Conservation (phyloP, 305 asterid genomes). For the Solanum aculeatissimum region DNA sequence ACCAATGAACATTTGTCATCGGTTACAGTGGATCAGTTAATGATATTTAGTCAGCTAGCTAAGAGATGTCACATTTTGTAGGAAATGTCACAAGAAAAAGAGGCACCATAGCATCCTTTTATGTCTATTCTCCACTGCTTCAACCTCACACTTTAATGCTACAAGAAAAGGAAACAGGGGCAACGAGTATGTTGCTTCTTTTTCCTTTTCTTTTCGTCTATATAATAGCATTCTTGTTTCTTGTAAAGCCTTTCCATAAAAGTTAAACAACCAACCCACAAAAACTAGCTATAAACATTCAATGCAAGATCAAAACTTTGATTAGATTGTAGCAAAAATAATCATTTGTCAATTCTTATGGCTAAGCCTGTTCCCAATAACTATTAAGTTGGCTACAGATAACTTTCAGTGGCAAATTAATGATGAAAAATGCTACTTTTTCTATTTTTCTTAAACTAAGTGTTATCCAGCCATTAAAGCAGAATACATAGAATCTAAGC, state of each 20-base stretch:
- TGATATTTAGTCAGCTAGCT: background rate
- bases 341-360: background rate
- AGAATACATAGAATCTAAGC: background rate
- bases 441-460: background rate
- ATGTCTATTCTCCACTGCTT: background rate
- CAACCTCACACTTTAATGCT: background rate
- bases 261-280: background rate
- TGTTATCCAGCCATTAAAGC: background rate
- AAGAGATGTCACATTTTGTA: background rate
- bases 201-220: background rate
- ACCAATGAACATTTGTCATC: background rate
- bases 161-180: background rate
- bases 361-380: background rate
- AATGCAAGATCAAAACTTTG: background rate
- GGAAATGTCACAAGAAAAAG: background rate
- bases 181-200: background rate
- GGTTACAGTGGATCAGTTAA: background rate
- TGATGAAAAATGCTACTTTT: background rate
- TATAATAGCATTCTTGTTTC: background rate
- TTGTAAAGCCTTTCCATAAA: background rate
- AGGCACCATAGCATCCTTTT: background rate
- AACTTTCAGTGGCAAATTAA: background rate
- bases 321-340: background rate
- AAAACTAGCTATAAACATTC: background rate
- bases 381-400: background rate